Evolutionary conservation across 148 eudicot species (phyloP), one percentile per base, ranked within the genome.

Genomic region (Fallopia convolvulus): DNA sequence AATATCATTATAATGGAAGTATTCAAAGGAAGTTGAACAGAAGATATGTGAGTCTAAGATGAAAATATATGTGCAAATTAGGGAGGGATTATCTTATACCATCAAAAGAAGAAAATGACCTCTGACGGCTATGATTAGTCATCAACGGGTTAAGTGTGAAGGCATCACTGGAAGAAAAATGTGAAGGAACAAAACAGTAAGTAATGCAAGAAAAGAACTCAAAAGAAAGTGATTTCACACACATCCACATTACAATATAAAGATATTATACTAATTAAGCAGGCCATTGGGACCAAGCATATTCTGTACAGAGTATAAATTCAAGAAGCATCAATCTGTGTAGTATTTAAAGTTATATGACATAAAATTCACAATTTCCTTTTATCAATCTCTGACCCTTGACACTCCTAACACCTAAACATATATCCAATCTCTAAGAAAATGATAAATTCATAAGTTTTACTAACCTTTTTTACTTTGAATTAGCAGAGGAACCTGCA

Each of bases 401-500:
- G 33, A 48, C 44, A 30, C 13, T 8, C 20, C 63, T 23, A 39
- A 20, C 13, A 55, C 49, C 61, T 46, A 30, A 33, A 13, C 2
- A 68, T 36, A 32, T 66, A 36, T 6, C 20, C 32, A 18, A 20
- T 41, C 13, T 30, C 5, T 44, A 8, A 48, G 10, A 44, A 74
- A 21, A 48, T 47, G 3, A 26, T 17, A 48, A 47, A 6, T 26
- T 48, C 40, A 15, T 11, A 48, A 13, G 40, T 47, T 20, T 5
- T 17, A 79, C 83, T 74, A 72, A 81, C 83, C 83, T 77, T 32
- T 73, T 49, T 63, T 74, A 56, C 53, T 58, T 46, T 9, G 14
- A 12, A 12, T 32, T 58, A 40, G 77, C 52, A 40, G 74, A 77
- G 77, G 53, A 40, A 50, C 83, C 83, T 81, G 80, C 80, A 81